Conservation (phyloP, 345 rosid genomes). For the Eucalyptus caleyi region DNA sequence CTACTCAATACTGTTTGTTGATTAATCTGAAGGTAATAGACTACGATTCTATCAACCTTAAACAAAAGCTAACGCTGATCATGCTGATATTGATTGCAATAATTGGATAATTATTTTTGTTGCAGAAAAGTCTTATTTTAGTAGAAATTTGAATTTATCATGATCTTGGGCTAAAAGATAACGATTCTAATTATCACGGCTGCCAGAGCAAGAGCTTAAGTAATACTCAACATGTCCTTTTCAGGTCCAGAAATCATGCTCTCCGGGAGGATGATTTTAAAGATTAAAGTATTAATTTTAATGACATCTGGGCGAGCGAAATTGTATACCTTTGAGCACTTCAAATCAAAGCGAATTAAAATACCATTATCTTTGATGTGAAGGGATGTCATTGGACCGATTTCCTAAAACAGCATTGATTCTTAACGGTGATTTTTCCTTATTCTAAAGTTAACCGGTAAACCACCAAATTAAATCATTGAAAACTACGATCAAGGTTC, state of each 20-base stretch:
- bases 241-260: not conserved
- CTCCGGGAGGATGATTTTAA: not conserved
- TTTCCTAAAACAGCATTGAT: not conserved
- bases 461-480: not conserved
- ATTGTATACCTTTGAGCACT: not conserved
- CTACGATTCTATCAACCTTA: not conserved
- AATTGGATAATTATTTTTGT: not conserved
- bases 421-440: not conserved
- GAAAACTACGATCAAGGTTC: not conserved
- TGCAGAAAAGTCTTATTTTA: not conserved
- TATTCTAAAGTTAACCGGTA: not conserved
- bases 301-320: not conserved
- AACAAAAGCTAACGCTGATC: not conserved
- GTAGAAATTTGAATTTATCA: not conserved
- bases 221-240: not conserved
- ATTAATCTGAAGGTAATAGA: not conserved
- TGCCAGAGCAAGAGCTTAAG: not conserved
- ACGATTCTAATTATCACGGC: not conserved
- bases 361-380: not conserved
- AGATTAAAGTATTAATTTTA: not conserved
- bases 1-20: not conserved
- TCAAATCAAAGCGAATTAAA: not conserved
- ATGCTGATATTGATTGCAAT: not conserved
- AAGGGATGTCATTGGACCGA: not conserved
- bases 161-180: not conserved